Conservation (phyloP, 257 asterid genomes). For the Petrea volubilis region DNA sequence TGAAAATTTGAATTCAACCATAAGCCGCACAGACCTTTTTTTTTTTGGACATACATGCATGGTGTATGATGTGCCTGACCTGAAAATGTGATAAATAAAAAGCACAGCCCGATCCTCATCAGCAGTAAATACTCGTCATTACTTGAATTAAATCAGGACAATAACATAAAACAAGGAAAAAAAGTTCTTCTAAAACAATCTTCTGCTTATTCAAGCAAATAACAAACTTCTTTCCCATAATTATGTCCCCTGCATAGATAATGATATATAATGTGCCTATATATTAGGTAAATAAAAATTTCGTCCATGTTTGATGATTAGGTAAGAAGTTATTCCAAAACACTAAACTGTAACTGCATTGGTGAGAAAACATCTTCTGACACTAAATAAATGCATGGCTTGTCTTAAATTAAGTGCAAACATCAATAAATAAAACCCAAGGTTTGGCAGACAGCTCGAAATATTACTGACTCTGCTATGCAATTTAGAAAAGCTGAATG, state of each 20-base stretch:
- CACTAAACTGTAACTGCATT: background rate
- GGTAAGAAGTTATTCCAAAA: conserved; percentile 5
- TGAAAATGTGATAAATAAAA: too few relatives aligned
- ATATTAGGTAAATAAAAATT: background rate
- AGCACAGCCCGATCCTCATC: background rate
- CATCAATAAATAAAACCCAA: conserved; percentile 18
- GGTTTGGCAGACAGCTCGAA: conserved; percentile 4
- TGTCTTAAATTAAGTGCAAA: conserved; percentile 9
- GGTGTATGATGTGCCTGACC: background rate
- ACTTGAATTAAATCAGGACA: background rate
- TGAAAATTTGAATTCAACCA: background rate
- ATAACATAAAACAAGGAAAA: background rate
- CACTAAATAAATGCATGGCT: conserved; percentile 16
- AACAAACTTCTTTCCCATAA: background rate
- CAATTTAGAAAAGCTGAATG: conserved; percentile 17
- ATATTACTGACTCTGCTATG: background rate
- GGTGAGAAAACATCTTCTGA: background rate
- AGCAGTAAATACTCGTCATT: background rate
- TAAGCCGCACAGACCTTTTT: too few relatives aligned
- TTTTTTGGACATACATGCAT: too few relatives aligned
- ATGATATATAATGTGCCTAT: background rate
- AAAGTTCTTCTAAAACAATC: background rate
- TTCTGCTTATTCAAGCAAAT: background rate
- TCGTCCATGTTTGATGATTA: background rate
- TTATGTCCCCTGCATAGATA: background rate